A percentile compares a stretch with the other conserved stretches of the same genome.
These are phyloP conservation scores for Pseudogymnoascus sp. DNA, from an alignment of 2,329 filamentous ascomycete species.

Conservation along the genomic window DNA sequence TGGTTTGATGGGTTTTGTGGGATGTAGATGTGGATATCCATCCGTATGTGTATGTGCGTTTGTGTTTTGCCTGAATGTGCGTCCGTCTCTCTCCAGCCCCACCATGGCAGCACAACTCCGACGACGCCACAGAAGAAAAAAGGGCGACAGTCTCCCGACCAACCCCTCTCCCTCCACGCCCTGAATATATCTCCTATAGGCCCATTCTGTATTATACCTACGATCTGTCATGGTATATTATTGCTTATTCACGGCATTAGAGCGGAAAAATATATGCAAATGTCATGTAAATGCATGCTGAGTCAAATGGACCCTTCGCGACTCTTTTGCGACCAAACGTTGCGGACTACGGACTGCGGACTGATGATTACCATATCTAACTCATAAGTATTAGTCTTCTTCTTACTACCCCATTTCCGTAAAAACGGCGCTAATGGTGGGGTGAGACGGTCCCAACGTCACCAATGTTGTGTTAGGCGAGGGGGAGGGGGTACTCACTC, in stretches of 20 bases:
- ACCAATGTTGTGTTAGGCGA: slow-evolving; percentile 3
- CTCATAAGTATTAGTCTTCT: neutral
- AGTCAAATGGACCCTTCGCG: slow-evolving; percentile 1
- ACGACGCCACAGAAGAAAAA: neutral
- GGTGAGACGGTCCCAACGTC: slow-evolving; percentile 4
- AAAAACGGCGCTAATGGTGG: slow-evolving; percentile 4
- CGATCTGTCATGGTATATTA: neutral
- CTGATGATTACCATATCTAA: neutral
- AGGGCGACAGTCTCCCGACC: neutral
- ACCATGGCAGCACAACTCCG: neutral
- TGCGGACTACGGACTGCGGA: too few species aligned
- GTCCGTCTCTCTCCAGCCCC: neutral
- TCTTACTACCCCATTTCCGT: slow-evolving; percentile 2
- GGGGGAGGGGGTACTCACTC: neutral
- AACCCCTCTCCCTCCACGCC: neutral
- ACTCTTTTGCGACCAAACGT: neutral
- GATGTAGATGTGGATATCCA: neutral
- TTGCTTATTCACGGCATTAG: slow-evolving; percentile 6
- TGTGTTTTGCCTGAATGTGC: slow-evolving; percentile 3
- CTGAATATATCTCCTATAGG: neutral
- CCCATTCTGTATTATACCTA: neutral
- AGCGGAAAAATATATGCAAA: neutral
- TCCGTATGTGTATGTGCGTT: neutral
- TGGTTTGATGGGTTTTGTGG: neutral
- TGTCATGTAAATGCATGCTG: neutral